A percentile compares a stretch with the other conserved stretches of the same genome.
Evolutionary conservation across 768 basidiomycete genomes (phyloP).

Genomic region (Agaricus blazei): DNA sequence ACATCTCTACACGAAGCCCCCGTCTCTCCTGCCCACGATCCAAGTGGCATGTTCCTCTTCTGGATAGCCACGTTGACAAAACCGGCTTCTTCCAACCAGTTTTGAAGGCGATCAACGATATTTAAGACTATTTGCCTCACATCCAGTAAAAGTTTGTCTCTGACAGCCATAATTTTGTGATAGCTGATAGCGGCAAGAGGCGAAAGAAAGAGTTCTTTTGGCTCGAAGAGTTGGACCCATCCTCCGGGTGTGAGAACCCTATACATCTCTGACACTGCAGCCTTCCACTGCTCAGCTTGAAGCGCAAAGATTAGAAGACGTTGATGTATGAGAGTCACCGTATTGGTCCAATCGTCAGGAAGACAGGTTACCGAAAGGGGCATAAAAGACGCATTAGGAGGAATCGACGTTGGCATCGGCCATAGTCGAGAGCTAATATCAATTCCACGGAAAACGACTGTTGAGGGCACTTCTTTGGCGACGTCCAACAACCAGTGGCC

Average conservation of each 20-base stretch:
- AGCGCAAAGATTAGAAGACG: neutral
- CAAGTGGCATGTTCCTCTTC: neutral
- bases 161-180: neutral
- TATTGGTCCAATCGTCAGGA: neutral
- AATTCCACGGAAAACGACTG: conserved; percentile 13
- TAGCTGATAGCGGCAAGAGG: neutral
- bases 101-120: neutral
- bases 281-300: conserved; percentile 6
- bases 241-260: conserved; percentile 8
- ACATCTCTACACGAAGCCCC: neutral
- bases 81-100: neutral
- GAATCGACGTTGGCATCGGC: conserved; percentile 7
- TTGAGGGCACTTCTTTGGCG: conserved; percentile 5
- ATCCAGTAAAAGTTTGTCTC: neutral
- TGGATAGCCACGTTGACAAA: conserved; percentile 4
- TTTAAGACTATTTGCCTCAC: conserved; percentile 3
- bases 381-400: neutral
- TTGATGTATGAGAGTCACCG: conserved; percentile 2
- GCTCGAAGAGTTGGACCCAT: conserved; percentile 11
- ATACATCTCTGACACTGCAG: conserved; percentile 4
- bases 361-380: neutral
- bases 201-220: neutral
- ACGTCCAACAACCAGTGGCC: conserved; percentile 18
- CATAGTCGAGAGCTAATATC: conserved; percentile 18
- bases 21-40: neutral